These are phyloP conservation scores for Microdochium paspali DNA, from an alignment of 2,329 filamentous ascomycete genomes.

Conservation along the genomic window DNA sequence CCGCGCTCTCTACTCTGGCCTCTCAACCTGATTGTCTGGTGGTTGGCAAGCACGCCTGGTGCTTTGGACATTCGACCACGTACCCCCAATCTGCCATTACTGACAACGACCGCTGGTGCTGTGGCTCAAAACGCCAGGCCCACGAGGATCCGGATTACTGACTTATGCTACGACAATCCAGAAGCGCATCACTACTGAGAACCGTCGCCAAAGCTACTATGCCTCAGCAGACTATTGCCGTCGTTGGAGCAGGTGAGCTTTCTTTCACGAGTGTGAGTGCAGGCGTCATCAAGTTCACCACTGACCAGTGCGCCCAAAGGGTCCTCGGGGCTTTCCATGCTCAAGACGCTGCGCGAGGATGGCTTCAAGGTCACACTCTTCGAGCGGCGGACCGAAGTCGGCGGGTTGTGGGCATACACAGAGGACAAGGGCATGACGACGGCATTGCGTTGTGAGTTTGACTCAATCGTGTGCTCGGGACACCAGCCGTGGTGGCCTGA, in stretches of 20 bases:
- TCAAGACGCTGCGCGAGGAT: constrained; percentile 31
- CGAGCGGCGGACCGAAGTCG: constrained; percentile 27
- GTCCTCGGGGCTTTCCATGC: constrained; percentile 17
- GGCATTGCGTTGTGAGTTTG: constrained; percentile 17
- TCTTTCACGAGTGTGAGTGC: neutral
- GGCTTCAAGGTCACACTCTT: constrained; percentile 30
- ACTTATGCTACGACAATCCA: neutral
- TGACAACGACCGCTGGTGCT: no score
- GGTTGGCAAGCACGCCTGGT: no score
- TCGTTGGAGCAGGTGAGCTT: constrained; percentile 13
- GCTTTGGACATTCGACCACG: no score
- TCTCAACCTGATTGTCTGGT: no score
- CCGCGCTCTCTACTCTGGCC: no score
- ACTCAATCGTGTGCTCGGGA: neutral
- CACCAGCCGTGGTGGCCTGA: neutral
- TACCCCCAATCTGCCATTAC: no score
- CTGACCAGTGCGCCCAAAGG: constrained; percentile 7
- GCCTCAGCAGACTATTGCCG: constrained; percentile 8
- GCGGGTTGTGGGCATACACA: constrained; percentile 33
- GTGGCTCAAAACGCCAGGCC: no score
- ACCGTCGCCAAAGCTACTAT: neutral
- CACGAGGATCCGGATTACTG: no score
- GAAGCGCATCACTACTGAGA: neutral
- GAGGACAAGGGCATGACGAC: constrained; percentile 23
- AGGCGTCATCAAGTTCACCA: neutral